phyloP scores from a whole-genome alignment of 371 early-diverging fungal genomes.

The Rhizopus microsporus region DNA sequence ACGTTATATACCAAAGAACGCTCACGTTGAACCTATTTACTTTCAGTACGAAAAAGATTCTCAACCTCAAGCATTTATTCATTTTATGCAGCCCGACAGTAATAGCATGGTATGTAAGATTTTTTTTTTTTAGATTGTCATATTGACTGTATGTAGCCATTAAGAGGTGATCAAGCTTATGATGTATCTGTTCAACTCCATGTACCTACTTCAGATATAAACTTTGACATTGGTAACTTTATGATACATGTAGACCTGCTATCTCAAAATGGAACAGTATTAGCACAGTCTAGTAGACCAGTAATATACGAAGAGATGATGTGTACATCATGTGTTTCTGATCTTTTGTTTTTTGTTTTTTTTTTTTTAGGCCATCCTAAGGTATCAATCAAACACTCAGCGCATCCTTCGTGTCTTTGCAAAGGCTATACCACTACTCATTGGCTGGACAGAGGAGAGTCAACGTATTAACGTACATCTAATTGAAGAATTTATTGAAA shows the following conservation, averaged over 20 bases:
- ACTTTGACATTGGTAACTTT: conserved; percentile 79
- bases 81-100: conserved; percentile 19
- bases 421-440: conserved; percentile 66
- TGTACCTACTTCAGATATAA: conserved; percentile 81
- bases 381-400: conserved; percentile 73
- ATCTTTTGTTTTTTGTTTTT: neutral
- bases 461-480: conserved; percentile 66
- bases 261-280: conserved; percentile 48
- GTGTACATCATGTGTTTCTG: neutral
- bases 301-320: conserved; percentile 33
- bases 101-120: conserved; percentile 23
- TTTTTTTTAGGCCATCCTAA: conserved; percentile 61
- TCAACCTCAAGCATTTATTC: conserved; percentile 14
- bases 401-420: conserved; percentile 65
- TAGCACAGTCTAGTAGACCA: conserved; percentile 67
- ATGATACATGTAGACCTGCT: conserved; percentile 78
- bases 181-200: conserved; percentile 67
- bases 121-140: neutral
- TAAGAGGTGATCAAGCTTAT: conserved; percentile 29
- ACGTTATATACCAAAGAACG: conserved; percentile 44
- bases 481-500: conserved; percentile 72
- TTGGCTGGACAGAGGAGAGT: conserved; percentile 71
- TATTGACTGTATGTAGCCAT: conserved; percentile 8
- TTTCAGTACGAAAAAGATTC: conserved; percentile 35
- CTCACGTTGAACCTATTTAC: conserved; percentile 46